A percentile compares a stretch with the other conserved stretches of the same genome.
phyloP scores from a whole-genome alignment of 140 eudicot genomes.

The Oenanthe javanica region DNA sequence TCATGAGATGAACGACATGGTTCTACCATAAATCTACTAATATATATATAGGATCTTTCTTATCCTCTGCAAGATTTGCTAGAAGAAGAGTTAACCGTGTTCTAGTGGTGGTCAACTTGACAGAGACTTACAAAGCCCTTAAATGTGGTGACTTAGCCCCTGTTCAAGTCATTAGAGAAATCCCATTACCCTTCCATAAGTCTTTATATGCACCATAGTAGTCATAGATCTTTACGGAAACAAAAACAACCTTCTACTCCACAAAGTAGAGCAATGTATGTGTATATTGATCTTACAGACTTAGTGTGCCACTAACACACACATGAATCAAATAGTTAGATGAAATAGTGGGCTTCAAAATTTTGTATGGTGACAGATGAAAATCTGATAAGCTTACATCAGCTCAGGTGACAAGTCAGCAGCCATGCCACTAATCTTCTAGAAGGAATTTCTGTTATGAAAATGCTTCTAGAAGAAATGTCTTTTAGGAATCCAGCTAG shows the following conservation, averaged over 20 bases:
- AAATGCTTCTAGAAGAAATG: too few relatives aligned
- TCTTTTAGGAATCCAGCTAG: too few relatives aligned
- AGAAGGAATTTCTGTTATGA: too few relatives aligned
- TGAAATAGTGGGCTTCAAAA: background rate
- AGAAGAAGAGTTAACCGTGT: conserved; percentile 51
- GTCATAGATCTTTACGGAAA: background rate
- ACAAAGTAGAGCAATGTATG: too few relatives aligned
- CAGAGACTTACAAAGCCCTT: conserved; percentile 39
- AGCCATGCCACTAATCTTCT: too few relatives aligned
- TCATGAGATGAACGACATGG: conserved; percentile 21
- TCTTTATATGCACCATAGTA: background rate
- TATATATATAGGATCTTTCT: background rate
- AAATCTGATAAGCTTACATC: too few relatives aligned
- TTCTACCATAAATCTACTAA: background rate
- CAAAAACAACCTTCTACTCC: too few relatives aligned
- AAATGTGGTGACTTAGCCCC: conserved; percentile 42
- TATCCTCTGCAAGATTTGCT: conserved; percentile 32
- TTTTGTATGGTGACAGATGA: conserved; percentile 34
- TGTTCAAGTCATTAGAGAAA: conserved; percentile 39
- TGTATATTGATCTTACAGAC: too few relatives aligned
- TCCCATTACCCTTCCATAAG: conserved; percentile 37
- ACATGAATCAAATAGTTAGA: background rate
- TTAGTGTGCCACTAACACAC: background rate
- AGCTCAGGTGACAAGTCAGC: too few relatives aligned
- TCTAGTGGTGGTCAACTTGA: conserved; percentile 52